Base-by-base conservation (phyloP, 306 rosid species). In the Dalbergia oliveri region DNA sequence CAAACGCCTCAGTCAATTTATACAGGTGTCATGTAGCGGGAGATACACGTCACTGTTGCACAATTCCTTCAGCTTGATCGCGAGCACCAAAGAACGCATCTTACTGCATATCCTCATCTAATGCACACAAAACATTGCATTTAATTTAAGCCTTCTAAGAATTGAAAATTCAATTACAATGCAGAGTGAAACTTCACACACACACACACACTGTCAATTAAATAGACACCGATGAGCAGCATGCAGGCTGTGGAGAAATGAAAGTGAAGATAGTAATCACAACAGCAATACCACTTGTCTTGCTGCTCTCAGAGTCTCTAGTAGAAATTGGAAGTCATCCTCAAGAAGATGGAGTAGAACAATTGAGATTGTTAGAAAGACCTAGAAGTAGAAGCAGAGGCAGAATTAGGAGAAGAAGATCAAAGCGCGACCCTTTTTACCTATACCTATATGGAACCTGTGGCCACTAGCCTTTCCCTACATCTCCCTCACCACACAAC, bases 391-490 rank as follows among this genome's bases (percentile, higher is more conserved):
- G 76, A n/a, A 43, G 85, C 43, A 77, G 88, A 59, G 44, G 82
- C 1, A 50, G 73, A 16, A 65, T 73, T 47, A 69, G 70, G 62
- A 67, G 73, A 57, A 74, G 54, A 85, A 59, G 85, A 71, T 54
- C 79, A 8, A 19, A 41, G 9, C 90, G 95, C 70, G 97, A 92
- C 66, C 92, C 93, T 5, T 80, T 92, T 43, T 92, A 81, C 84
- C 82, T 70, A 23, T 92, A 61, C 73, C 69, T 92, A 3, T 90
- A 82, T 78, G 92, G 60, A 9, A 49, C 50, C 3, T 90, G 95
- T 68, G 92, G 91, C 43, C 88, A 78, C 62, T 92, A 93, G 95
- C 95, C 93, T 78, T 92, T 92, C 21, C 84, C 91, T 50, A 92
- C 84, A 3, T 71, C n/a, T 65, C 93, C 89, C 50, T 90, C 90